Evolutionary conservation across 257 asterid species (phyloP).

Genomic region (Linderniella brevidens): DNA sequence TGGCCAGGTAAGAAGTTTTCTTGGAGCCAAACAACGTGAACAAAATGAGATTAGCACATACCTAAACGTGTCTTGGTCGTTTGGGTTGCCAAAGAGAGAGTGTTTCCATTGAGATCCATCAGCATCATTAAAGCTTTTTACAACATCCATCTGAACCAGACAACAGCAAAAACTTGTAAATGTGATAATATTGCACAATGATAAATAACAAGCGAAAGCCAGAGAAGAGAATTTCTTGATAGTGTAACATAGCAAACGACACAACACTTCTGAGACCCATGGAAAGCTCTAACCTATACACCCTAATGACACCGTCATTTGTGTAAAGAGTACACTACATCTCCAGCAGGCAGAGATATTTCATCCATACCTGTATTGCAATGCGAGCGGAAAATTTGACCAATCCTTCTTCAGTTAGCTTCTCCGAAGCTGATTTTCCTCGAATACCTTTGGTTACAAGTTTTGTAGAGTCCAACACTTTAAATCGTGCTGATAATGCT

Average conservation of each 20-base stretch:
- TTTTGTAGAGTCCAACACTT: slow-evolving; percentile 59
- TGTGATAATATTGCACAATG: no score
- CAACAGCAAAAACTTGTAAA: neutral
- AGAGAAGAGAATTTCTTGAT: no score
- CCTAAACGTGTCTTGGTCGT: slow-evolving; percentile 91
- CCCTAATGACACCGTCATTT: no score
- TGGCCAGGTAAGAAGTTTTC: slow-evolving; percentile 6
- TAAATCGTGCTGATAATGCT: slow-evolving; percentile 67
- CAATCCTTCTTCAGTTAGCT: slow-evolving; percentile 85
- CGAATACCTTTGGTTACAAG: slow-evolving; percentile 62
- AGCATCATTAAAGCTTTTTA: slow-evolving; percentile 71
- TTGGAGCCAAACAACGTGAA: no score
- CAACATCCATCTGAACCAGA: slow-evolving; percentile 53
- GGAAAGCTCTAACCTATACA: no score
- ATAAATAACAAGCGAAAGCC: no score
- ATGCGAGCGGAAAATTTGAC: slow-evolving; percentile 86
- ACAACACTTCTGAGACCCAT: no score
- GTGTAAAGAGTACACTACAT: neutral
- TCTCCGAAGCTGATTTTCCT: slow-evolving; percentile 82
- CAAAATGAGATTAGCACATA: slow-evolving; percentile 15
- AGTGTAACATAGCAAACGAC: no score
- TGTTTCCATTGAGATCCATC: slow-evolving; percentile 91
- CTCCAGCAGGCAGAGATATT: neutral
- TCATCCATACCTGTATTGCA: slow-evolving; percentile 49
- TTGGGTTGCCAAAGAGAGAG: slow-evolving; percentile 94